Conservation (phyloP, 345 rosid species). For the Reutealis trisperma region DNA sequence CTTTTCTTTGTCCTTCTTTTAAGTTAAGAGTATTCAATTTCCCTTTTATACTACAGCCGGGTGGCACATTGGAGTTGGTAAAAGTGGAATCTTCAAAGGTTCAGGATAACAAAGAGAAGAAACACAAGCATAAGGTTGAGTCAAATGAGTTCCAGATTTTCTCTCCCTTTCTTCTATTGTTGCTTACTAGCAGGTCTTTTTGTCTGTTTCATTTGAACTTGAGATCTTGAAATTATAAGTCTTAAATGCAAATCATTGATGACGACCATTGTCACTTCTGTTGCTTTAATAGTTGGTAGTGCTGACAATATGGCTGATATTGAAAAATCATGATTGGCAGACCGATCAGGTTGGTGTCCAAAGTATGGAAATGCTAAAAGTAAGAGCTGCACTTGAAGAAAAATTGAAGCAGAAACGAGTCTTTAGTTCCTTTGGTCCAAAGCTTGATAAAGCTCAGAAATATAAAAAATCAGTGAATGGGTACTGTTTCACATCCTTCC, state of each 20-base stretch:
- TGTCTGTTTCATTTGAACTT: neutral
- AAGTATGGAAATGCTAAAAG: slow-evolving; percentile 80
- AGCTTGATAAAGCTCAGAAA: slow-evolving; percentile 50
- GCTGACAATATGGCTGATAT: slow-evolving; percentile 14
- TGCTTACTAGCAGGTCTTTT: too few species aligned
- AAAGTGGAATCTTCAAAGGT: slow-evolving; percentile 23
- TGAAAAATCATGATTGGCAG: slow-evolving; percentile 41
- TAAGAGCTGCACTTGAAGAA: slow-evolving; percentile 85
- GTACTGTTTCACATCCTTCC: slow-evolving; percentile 35
- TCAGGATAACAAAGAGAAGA: slow-evolving; percentile 37
- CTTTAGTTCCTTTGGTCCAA: slow-evolving; percentile 44
- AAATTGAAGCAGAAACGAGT: slow-evolving; percentile 67
- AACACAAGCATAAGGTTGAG: slow-evolving; percentile 55
- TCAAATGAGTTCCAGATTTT: neutral
- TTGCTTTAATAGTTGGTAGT: neutral
- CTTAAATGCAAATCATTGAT: neutral
- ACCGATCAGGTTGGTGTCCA: slow-evolving; percentile 58
- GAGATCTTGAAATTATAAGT: neutral
- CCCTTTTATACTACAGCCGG: slow-evolving; percentile 28
- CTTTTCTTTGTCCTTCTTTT: slow-evolving; percentile 1
- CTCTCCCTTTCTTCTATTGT: neutral
- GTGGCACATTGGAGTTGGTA: slow-evolving; percentile 20
- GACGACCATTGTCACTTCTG: neutral
- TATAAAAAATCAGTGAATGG: slow-evolving; percentile 55
- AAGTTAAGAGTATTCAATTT: slow-evolving; percentile 11